Base-by-base conservation (phyloP, 768 basidiomycete genomes). In the Trametes gibbosa region DNA sequence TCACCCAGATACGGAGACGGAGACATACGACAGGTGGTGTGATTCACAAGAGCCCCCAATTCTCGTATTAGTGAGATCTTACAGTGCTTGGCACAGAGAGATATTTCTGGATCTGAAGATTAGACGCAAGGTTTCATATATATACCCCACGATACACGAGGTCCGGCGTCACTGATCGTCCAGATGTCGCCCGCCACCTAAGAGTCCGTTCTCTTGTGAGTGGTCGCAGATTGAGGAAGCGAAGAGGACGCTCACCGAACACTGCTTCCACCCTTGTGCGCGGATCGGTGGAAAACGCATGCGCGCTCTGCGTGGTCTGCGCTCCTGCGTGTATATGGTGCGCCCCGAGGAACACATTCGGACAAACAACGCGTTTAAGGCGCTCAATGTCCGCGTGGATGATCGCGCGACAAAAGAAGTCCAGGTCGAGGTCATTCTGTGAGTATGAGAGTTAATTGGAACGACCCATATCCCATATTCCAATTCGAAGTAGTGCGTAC, bases 381-480 rank as follows among this genome's bases (percentile, higher is more conserved):
- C 78, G 79, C 60, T 79, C 78, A 43, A 87, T 77, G 64, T 87
- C 84, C n/a, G 74, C 70, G 48, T 77, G 78, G 47, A 87, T 74
- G 61, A 87, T 79, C 23, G 79, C 77, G 23, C 73, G 75, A 68
- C 82, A 85, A 74, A 86, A 85, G 47, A 85, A 70, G 69, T 87
- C 86, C 21, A 87, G 76, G 63, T 87, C 85, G 32, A 87, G 78
- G 63, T 87, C 86, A 65, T 86, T 85, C 82, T 85, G 29, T 32
- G 29, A 10, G 29, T 32, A 10, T 4, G 5, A 32, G 29, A 32
- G 29, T 32, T 10, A 32, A 49, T 13, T 42, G 34, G 47, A 35
- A 52, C 13, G 27, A n/a, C 7, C 47, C 32, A 17, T 24, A 19
- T 40, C 57, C 10, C 3, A 24, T 19, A 21, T 43, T n/a, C 17